These are phyloP conservation scores for Penicillium sp. DNA, from an alignment of 2,329 filamentous ascomycete species.

Conservation along the genomic window DNA sequence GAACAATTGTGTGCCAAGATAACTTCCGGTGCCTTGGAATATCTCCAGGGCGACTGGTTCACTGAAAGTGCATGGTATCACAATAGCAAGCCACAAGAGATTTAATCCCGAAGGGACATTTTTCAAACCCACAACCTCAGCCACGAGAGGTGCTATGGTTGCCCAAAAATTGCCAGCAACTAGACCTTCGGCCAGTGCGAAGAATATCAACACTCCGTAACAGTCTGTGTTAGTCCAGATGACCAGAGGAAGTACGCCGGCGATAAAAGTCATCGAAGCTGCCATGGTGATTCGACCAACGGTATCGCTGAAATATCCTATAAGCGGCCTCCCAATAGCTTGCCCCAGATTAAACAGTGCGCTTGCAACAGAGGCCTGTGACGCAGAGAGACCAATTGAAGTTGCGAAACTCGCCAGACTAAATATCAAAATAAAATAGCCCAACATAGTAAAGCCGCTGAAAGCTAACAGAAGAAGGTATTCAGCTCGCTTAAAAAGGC, in stretches of 20 bases:
- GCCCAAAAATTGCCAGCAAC: slow-evolving; percentile 56
- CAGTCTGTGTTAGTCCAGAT: slow-evolving; percentile 20
- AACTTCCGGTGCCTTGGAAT: not conserved
- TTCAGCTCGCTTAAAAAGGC: not conserved
- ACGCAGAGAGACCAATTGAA: slow-evolving; percentile 46
- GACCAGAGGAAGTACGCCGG: not conserved
- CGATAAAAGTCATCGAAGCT: slow-evolving; percentile 30
- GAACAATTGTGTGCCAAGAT: not conserved
- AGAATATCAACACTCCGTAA: slow-evolving; percentile 50
- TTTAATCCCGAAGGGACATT: slow-evolving; percentile 56
- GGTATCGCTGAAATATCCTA: slow-evolving; percentile 52
- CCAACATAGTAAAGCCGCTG: slow-evolving; percentile 48
- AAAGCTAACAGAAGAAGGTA: not conserved
- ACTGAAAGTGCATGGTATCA: slow-evolving; percentile 44
- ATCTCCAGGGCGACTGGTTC: slow-evolving; percentile 57
- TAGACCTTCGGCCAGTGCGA: slow-evolving; percentile 49
- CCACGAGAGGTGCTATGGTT: slow-evolving; percentile 57
- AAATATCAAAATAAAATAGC: slow-evolving; percentile 54
- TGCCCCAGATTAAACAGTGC: slow-evolving; percentile 55
- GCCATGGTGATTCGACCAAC: slow-evolving; percentile 31
- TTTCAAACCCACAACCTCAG: slow-evolving; percentile 60
- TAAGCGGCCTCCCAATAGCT: slow-evolving; percentile 51
- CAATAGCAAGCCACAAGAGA: slow-evolving; percentile 60
- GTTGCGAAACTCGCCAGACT: slow-evolving; percentile 53
- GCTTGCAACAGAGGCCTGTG: slow-evolving; percentile 46